phyloP scores from a whole-genome alignment of 306 rosid species.

The Canavalia gladiata region DNA sequence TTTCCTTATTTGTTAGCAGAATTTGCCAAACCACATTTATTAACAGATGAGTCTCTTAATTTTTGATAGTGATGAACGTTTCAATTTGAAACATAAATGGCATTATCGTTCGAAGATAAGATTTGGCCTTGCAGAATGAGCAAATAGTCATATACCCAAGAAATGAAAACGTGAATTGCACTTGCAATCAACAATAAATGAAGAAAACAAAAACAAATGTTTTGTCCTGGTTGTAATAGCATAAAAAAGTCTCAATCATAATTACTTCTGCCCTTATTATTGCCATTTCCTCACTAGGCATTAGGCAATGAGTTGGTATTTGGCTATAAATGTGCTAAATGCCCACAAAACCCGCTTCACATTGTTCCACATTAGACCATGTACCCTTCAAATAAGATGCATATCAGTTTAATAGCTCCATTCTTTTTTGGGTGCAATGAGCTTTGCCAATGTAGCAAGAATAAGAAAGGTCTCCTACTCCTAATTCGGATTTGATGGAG shows the following conservation, averaged over 20 bases:
- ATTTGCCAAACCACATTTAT: conserved; percentile 15
- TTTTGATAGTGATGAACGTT: background rate
- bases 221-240: background rate
- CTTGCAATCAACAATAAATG: background rate
- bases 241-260: background rate
- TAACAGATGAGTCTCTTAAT: background rate
- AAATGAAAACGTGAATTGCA: background rate
- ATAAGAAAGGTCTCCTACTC: conserved; percentile 38
- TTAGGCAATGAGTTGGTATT: conserved; percentile 26
- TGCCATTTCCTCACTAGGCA: conserved; percentile 20
- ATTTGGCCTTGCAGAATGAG: background rate
- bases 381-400: background rate
- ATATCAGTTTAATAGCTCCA: background rate
- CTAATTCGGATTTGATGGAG: background rate
- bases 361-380: conserved; percentile 16
- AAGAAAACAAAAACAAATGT: background rate
- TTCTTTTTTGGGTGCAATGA: background rate
- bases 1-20: background rate
- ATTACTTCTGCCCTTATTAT: conserved; percentile 5
- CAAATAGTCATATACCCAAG: background rate
- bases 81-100: background rate
- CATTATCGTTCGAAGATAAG: background rate
- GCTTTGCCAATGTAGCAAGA: conserved; percentile 16
- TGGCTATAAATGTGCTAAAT: conserved; percentile 25
- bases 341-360: conserved; percentile 28